Percentiles rank a stretch among this genome's conserved stretches.
Evolutionary conservation across 1,139 yeast genomes (phyloP).

Genomic region (Debaryomyces coudertii): DNA sequence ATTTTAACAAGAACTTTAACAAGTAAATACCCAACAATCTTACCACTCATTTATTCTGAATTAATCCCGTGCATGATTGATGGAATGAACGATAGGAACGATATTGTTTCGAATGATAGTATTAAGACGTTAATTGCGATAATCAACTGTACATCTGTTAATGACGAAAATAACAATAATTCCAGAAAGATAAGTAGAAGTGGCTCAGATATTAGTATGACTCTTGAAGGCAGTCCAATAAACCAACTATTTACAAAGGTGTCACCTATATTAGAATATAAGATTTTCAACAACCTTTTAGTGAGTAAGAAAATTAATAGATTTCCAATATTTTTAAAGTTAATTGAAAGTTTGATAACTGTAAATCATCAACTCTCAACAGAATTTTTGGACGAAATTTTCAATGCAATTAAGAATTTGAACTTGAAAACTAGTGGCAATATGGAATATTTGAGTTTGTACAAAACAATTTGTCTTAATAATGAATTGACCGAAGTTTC

Average conservation of each 20-base stretch:
- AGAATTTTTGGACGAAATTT: conserved; percentile 24
- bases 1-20: conserved; percentile 47
- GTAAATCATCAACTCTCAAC: conserved; percentile 17
- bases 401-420: conserved; percentile 21
- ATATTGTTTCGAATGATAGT: conserved; percentile 42
- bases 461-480: conserved; percentile 26
- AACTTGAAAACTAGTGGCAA: conserved; percentile 26
- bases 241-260: conserved; percentile 17
- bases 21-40: conserved; percentile 30
- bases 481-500: conserved; percentile 19
- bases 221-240: conserved; percentile 17
- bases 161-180: background rate
- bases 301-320: conserved; percentile 24
- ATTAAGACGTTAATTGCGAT: conserved; percentile 36
- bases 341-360: conserved; percentile 33
- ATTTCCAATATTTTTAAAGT: conserved; percentile 27
- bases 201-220: conserved; percentile 22
- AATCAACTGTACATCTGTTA: conserved; percentile 22
- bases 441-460: conserved; percentile 32
- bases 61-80: conserved; percentile 24
- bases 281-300: conserved; percentile 23
- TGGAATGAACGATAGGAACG: conserved; percentile 43
- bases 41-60: conserved; percentile 24
- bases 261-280: conserved; percentile 21
- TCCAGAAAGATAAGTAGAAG: conserved; percentile 12